Conservation (phyloP, 1,139 yeast genomes). For the Yamadazyma buinensis region DNA sequence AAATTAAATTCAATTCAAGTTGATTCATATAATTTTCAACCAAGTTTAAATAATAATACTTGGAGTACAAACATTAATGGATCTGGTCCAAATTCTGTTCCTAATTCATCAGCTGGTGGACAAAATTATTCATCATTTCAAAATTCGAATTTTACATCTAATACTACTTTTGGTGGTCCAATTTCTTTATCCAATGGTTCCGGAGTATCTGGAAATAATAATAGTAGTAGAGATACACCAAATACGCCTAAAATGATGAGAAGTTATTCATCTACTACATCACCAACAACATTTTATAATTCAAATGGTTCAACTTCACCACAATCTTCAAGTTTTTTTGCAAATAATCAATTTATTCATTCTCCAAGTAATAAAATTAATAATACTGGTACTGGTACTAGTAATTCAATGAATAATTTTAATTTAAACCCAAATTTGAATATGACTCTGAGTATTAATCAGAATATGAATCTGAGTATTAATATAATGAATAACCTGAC, state of each 20-base stretch:
- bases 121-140: background rate
- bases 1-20: slow-evolving; percentile 1
- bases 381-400: too few species aligned
- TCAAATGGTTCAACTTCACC: slow-evolving; percentile 12
- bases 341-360: slow-evolving; percentile 9
- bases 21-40: background rate
- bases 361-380: slow-evolving; percentile 8
- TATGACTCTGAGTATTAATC: too few species aligned
- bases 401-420: too few species aligned
- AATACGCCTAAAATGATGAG: slow-evolving; percentile 4
- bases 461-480: too few species aligned
- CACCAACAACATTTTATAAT: slow-evolving; percentile 12
- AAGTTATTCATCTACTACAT: slow-evolving; percentile 15
- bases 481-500: too few species aligned
- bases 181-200: slow-evolving; percentile 3
- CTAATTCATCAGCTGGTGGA: background rate
- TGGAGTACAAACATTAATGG: background rate
- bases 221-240: slow-evolving; percentile 3
- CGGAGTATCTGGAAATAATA: slow-evolving; percentile 5
- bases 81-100: background rate
- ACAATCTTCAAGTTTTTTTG: slow-evolving; percentile 12
- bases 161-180: slow-evolving; percentile 1
- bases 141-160: slow-evolving; percentile 6
- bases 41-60: too few species aligned
- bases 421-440: too few species aligned